A percentile compares a stretch with the other conserved stretches of the same genome.
These are phyloP conservation scores for Plasmodiophora brassicae DNA, from an alignment of 208 protist species.

Conservation along the genomic window DNA sequence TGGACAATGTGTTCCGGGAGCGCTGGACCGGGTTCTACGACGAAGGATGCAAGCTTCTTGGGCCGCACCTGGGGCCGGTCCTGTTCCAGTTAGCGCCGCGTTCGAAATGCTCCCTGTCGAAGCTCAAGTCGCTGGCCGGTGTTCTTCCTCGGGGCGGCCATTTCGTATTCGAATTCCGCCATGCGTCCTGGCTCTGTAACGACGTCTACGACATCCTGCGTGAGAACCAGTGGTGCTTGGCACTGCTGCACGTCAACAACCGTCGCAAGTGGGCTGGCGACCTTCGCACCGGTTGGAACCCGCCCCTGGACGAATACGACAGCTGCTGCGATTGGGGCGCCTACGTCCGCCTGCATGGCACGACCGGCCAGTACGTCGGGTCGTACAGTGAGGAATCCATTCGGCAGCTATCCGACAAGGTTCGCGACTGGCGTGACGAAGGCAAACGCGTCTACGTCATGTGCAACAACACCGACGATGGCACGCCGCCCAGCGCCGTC, in stretches of 20 bases:
- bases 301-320: neutral
- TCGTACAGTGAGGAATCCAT: neutral
- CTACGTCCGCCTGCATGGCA: neutral
- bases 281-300: neutral
- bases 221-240: neutral
- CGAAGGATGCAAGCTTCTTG: neutral
- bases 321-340: neutral
- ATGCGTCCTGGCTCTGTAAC: constrained; percentile 3
- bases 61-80: neutral
- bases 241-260: neutral
- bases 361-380: neutral
- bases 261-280: neutral
- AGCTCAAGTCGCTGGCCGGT: neutral
- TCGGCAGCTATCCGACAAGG: neutral
- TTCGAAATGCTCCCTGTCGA: neutral
- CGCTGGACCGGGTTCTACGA: neutral
- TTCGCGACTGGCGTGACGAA: neutral
- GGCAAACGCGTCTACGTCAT: neutral
- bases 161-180: neutral
- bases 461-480: constrained; percentile 26
- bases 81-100: neutral
- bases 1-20: neutral
- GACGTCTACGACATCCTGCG: neutral
- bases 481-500: neutral
- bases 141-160: neutral